These are phyloP conservation scores for Elsinoe ampelina DNA, from an alignment of 2,329 filamentous ascomycete genomes.

Conservation along the genomic window DNA sequence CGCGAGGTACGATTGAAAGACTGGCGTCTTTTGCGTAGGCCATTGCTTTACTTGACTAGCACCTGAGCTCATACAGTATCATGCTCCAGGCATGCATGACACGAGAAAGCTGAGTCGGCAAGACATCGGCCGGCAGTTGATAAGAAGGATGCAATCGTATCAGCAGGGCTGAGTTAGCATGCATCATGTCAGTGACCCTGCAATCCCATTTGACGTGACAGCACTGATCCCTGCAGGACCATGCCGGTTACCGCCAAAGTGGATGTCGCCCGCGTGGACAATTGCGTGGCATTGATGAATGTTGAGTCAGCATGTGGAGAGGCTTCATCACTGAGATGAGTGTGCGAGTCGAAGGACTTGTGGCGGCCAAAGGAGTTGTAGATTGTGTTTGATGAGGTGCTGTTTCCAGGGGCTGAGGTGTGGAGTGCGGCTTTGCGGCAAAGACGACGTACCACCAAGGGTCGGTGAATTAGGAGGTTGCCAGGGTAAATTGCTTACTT, in stretches of 20 bases:
- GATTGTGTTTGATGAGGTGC: neutral
- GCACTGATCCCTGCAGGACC: neutral
- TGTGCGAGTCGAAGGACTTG: slow-evolving; percentile 1
- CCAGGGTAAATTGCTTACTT: too few relatives aligned
- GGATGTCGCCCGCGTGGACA: neutral
- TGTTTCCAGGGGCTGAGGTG: neutral
- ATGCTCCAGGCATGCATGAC: too few relatives aligned
- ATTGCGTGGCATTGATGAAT: neutral
- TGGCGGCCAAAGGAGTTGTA: neutral
- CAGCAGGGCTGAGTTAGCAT: neutral
- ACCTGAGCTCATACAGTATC: too few relatives aligned
- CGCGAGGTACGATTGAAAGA: too few relatives aligned
- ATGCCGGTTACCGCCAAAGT: neutral
- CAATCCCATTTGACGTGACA: neutral
- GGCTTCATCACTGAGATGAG: neutral
- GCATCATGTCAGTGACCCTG: neutral
- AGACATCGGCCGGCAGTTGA: neutral
- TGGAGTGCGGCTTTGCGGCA: slow-evolving; percentile 1
- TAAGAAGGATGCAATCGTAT: neutral
- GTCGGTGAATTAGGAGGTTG: too few relatives aligned
- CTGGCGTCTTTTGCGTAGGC: too few relatives aligned
- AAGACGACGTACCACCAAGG: neutral
- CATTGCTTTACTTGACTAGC: too few relatives aligned
- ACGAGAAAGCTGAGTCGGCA: neutral
- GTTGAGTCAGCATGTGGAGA: neutral